phyloP scores from a whole-genome alignment of 1,284 basidiomycete genomes.

The Rhodotorula sp. region DNA sequence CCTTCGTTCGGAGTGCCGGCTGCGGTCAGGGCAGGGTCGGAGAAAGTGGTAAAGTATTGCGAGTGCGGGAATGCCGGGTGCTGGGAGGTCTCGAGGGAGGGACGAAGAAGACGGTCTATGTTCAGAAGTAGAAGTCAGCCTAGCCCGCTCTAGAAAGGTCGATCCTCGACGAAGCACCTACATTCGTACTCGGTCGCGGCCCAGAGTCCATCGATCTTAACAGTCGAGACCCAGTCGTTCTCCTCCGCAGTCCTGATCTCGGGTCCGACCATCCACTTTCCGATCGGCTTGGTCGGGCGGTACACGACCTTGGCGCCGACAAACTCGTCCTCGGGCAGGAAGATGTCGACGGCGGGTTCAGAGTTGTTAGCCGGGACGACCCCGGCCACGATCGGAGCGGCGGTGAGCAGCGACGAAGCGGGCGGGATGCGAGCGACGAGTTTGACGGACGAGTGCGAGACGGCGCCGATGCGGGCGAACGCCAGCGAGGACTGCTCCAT shows the following conservation, averaged over 20 bases:
- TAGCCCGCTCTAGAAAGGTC: no score
- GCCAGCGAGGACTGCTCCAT: constrained; percentile 53
- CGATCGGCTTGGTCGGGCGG: constrained; percentile 39
- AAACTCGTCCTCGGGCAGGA: constrained; percentile 26
- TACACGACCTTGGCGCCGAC: constrained; percentile 38
- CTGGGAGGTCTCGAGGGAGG: constrained; percentile 52
- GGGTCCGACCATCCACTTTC: constrained; percentile 40
- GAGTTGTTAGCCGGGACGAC: constrained; percentile 23
- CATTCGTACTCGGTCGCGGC: constrained; percentile 72
- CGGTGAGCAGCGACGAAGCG: constrained; percentile 54
- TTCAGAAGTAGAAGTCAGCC: constrained; percentile 5
- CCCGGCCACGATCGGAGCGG: constrained; percentile 14
- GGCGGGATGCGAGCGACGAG: constrained; percentile 61
- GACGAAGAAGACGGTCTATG: constrained; percentile 58
- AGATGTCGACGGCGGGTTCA: neutral
- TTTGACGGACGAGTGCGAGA: constrained; percentile 63
- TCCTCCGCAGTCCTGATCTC: constrained; percentile 46
- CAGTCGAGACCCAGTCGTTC: constrained; percentile 65
- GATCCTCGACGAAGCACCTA: constrained; percentile 49
- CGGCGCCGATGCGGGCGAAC: constrained; percentile 66
- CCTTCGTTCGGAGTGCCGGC: constrained; percentile 45
- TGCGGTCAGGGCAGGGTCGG: constrained; percentile 58
- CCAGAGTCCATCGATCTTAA: constrained; percentile 62
- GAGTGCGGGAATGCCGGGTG: constrained; percentile 57
- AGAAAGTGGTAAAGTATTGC: constrained; percentile 62